Evolutionary conservation across 225 moss, liverwort and hornwort species (phyloP).

Genomic region (Straminergon stramineum): DNA sequence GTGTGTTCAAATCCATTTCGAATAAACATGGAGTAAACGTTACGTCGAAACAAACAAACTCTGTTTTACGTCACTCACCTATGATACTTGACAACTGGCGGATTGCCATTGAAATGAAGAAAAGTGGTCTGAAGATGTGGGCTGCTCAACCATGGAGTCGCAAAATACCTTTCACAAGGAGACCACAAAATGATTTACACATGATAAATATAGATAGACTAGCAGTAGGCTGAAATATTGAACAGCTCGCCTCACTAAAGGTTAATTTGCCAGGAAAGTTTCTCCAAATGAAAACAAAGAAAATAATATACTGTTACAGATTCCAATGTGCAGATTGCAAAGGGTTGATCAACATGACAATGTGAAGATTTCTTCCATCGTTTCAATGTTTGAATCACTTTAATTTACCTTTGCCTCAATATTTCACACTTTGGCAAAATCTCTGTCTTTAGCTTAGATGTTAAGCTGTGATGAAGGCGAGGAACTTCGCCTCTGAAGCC

Average conservation of each 20-base stretch:
- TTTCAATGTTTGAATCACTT: neutral
- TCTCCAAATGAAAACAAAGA: neutral
- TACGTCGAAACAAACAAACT: neutral
- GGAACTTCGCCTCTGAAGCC: constrained; percentile 64
- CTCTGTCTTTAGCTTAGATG: constrained; percentile 42
- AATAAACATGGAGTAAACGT: neutral
- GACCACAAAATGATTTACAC: neutral
- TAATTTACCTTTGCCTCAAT: constrained; percentile 45
- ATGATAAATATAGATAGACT: neutral
- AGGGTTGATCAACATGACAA: neutral
- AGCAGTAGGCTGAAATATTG: neutral
- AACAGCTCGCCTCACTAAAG: neutral
- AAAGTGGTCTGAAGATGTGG: constrained; percentile 79
- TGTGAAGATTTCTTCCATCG: neutral
- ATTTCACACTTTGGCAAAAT: constrained; percentile 59
- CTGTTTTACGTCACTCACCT: constrained; percentile 28
- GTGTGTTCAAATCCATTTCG: neutral
- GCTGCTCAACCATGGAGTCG: constrained; percentile 86
- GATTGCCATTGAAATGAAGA: constrained; percentile 65
- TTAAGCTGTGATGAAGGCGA: constrained; percentile 38
- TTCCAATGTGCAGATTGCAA: neutral
- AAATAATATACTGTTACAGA: neutral
- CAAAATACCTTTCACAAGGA: constrained; percentile 34
- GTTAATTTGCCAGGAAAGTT: neutral
- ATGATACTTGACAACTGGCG: constrained; percentile 59